phyloP scores from a whole-genome alignment of 768 basidiomycete species.

The Tubosaeta brunneosetosa region DNA sequence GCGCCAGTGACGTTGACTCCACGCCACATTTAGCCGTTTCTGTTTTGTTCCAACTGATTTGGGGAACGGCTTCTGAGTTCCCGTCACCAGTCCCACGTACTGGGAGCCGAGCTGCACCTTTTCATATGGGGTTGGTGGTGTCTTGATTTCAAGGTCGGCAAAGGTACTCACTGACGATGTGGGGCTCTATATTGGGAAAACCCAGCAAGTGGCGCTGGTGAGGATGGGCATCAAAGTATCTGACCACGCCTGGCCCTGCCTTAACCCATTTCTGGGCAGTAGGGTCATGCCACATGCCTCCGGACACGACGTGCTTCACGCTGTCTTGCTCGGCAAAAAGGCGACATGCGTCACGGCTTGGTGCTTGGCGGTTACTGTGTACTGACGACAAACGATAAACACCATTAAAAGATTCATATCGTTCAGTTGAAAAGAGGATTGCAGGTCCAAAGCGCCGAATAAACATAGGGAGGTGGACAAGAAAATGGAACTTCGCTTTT shows the following conservation, averaged over 20 bases:
- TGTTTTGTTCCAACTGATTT: not conserved
- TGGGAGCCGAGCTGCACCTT: too few relatives aligned
- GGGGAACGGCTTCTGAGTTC: too few relatives aligned
- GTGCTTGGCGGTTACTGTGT: not conserved
- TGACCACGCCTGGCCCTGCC: not conserved
- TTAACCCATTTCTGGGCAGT: not conserved
- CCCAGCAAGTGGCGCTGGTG: slow-evolving; percentile 3
- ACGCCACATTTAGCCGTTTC: not conserved
- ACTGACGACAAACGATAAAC: not conserved
- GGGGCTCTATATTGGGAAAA: not conserved
- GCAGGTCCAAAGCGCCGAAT: not conserved
- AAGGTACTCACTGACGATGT: slow-evolving; percentile 2
- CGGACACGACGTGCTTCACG: not conserved
- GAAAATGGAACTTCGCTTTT: not conserved
- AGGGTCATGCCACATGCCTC: slow-evolving; percentile 10
- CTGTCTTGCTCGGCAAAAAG: not conserved
- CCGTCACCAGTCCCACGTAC: too few relatives aligned
- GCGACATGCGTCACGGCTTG: not conserved
- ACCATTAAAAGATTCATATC: not conserved
- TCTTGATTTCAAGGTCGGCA: too few relatives aligned
- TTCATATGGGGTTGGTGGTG: too few relatives aligned
- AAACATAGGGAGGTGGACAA: not conserved
- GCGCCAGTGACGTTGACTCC: too few relatives aligned
- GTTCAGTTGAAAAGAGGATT: not conserved
- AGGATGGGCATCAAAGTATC: slow-evolving; percentile 3